phyloP scores from a whole-genome alignment of 257 asterid genomes.

The Scutellaria galericulata region DNA sequence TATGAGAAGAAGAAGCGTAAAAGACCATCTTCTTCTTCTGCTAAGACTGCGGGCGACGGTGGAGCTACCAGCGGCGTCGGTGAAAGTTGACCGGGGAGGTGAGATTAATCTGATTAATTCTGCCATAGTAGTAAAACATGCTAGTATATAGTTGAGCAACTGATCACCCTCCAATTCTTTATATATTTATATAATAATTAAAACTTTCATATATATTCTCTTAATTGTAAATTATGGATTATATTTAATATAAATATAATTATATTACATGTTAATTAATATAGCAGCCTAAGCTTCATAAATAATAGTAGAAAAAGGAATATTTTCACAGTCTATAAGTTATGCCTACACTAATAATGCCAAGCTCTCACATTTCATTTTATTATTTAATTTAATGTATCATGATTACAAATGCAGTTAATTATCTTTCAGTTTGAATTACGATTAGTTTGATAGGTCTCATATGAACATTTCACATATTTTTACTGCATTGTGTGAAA shows the following conservation, averaged over 20 bases:
- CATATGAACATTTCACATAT: too few relatives aligned
- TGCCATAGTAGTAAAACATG: background rate
- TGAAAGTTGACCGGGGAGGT: constrained; percentile 36
- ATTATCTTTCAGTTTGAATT: too few relatives aligned
- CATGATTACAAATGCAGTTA: too few relatives aligned
- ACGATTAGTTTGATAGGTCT: too few relatives aligned
- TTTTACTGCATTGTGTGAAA: too few relatives aligned
- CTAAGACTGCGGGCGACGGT: too few relatives aligned
- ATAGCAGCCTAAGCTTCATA: background rate
- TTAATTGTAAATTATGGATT: too few relatives aligned
- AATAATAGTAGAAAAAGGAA: background rate
- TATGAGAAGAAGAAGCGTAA: constrained; percentile 55
- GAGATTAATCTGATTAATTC: constrained; percentile 14
- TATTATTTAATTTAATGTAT: too few relatives aligned
- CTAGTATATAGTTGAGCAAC: constrained; percentile 8
- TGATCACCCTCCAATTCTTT: constrained; percentile 23
- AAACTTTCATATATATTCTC: background rate
- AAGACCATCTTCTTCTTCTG: constrained; percentile 29
- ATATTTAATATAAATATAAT: too few relatives aligned
- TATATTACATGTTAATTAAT: too few relatives aligned
- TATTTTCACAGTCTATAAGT: background rate
- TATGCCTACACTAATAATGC: too few relatives aligned
- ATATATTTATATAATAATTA: constrained; percentile 5
- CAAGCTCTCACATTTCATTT: too few relatives aligned
- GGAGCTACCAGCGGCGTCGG: background rate